Conservation (phyloP, 208 protist species). For the Crithidia sp. region DNA sequence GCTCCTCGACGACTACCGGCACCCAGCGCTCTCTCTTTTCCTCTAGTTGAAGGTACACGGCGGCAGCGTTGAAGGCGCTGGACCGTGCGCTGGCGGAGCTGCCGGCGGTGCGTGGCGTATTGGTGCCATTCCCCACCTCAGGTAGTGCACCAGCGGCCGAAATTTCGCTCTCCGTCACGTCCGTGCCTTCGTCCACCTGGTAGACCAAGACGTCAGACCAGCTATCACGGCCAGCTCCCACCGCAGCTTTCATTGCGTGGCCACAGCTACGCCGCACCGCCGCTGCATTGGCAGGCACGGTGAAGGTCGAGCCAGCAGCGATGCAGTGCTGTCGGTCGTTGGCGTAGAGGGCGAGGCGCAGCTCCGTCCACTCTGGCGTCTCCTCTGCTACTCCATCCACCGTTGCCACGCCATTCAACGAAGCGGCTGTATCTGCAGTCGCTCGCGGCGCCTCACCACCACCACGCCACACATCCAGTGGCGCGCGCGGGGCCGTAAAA, state of each 20-base stretch:
- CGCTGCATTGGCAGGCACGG: constrained; percentile 21
- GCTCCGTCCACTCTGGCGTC: constrained; percentile 27
- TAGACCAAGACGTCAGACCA: constrained; percentile 48
- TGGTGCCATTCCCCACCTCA: too few species aligned
- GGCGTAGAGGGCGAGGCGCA: constrained; percentile 23
- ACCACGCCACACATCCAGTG: constrained; percentile 11
- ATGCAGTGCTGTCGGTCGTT: constrained; percentile 27
- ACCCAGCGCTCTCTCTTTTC: constrained; percentile 26
- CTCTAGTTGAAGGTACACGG: constrained; percentile 20
- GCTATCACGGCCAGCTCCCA: constrained; percentile 26
- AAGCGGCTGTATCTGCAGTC: background rate
- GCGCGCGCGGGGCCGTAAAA: background rate
- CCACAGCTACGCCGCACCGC: constrained; percentile 14
- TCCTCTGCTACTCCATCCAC: background rate
- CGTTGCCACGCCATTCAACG: background rate
- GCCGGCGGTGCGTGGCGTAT: background rate
- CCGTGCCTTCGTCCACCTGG: constrained; percentile 5
- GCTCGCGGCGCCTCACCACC: too few species aligned
- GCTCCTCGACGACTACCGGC: background rate
- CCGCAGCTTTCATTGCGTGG: background rate
- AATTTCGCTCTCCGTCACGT: background rate
- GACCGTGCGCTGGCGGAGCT: background rate
- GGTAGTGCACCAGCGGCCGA: too few species aligned
- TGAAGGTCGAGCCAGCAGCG: constrained; percentile 25
- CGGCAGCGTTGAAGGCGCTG: constrained; percentile 9